phyloP scores from a whole-genome alignment of 2,329 filamentous ascomycete genomes.

The Cytospora piceicola region DNA sequence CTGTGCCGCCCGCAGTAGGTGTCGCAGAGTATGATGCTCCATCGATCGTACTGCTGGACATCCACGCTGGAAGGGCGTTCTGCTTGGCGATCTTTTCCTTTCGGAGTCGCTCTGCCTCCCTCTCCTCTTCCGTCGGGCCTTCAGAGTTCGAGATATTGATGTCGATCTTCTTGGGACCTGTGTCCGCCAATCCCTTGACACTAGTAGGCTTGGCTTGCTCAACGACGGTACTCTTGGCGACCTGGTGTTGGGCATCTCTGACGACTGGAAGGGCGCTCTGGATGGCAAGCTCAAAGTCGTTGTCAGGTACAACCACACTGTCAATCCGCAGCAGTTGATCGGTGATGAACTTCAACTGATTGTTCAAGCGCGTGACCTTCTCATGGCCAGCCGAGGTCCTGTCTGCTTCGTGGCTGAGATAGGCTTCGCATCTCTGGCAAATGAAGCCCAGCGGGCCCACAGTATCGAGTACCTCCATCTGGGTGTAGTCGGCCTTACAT shows the following conservation, averaged over 20 bases:
- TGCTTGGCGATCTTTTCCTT: conserved; percentile 69
- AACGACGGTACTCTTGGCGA: conserved; percentile 61
- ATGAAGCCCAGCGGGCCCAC: conserved; percentile 73
- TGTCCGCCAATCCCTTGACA: conserved; percentile 69
- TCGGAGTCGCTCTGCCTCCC: conserved; percentile 64
- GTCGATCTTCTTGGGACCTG: conserved; percentile 69
- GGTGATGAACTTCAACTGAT: conserved; percentile 78
- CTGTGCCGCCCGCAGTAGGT: conserved; percentile 35
- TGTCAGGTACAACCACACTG: conserved; percentile 71
- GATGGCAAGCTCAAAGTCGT: conserved; percentile 72
- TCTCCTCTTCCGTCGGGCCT: conserved; percentile 69
- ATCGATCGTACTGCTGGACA: conserved; percentile 70
- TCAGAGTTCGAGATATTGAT: conserved; percentile 70
- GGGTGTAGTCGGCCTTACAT: conserved; percentile 85
- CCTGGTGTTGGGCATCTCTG: conserved; percentile 69
- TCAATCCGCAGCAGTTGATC: conserved; percentile 78
- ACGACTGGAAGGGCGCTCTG: conserved; percentile 65
- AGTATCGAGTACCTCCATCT: conserved; percentile 84
- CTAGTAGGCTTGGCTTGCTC: conserved; percentile 64
- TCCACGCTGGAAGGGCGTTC: conserved; percentile 73
- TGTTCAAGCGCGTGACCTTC: conserved; percentile 74
- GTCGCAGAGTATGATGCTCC: conserved; percentile 61
- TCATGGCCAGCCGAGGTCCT: conserved; percentile 72
- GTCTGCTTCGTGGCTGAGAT: conserved; percentile 67
- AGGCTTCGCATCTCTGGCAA: conserved; percentile 75